phyloP scores from a whole-genome alignment of 2,329 filamentous ascomycete genomes.

The Xylariaceae sp. region DNA sequence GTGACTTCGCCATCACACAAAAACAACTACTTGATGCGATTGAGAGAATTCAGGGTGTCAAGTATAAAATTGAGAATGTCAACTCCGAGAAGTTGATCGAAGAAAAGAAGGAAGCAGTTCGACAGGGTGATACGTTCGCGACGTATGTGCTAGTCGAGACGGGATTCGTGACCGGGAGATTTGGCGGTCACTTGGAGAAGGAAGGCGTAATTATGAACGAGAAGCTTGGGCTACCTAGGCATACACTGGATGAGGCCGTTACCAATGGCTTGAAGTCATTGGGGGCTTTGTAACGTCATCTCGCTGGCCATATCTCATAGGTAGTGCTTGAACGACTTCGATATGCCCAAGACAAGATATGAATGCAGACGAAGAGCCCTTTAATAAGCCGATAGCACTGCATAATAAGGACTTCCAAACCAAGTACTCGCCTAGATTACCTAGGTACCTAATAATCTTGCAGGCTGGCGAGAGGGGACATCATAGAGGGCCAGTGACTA shows the following conservation, averaged over 20 bases:
- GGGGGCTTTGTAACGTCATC: constrained; percentile 1
- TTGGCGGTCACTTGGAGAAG: constrained; percentile 43
- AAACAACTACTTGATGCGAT: constrained; percentile 52
- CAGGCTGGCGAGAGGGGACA: too few species aligned
- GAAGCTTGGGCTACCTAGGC: constrained; percentile 38
- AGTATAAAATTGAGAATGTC: constrained; percentile 40
- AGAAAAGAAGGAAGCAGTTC: constrained; percentile 39
- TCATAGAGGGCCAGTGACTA: too few species aligned
- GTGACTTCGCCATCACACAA: constrained; percentile 44
- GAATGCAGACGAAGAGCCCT: too few species aligned
- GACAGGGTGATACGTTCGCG: constrained; percentile 36
- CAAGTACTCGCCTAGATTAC: too few species aligned
- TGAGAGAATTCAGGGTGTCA: constrained; percentile 56
- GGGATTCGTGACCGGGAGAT: constrained; percentile 42
- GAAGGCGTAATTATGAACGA: constrained; percentile 44
- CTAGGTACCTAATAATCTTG: too few species aligned
- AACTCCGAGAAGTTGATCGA: constrained; percentile 37
- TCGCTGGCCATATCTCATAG: not conserved
- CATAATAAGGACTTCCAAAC: too few species aligned
- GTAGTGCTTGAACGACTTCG: too few species aligned
- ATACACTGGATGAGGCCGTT: constrained; percentile 37
- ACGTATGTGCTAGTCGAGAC: constrained; percentile 42
- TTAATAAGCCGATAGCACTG: too few species aligned
- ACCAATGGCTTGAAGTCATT: constrained; percentile 24
- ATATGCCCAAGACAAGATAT: too few species aligned